Base-by-base conservation (phyloP, 2,329 filamentous ascomycete species). In the Annulohypoxylon truncatum region DNA sequence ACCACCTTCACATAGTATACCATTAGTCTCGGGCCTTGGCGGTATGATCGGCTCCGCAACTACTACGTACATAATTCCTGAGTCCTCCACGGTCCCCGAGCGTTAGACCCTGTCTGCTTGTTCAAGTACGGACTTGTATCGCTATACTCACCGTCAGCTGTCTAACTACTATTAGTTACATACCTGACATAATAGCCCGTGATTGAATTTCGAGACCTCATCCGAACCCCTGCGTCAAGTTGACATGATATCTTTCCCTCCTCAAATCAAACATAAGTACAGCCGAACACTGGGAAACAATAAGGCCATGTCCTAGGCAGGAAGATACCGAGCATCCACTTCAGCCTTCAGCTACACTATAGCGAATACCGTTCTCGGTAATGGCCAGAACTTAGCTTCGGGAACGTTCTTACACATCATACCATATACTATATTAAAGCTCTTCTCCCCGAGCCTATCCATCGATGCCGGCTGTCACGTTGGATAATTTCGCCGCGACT, bases 61-160 rank as follows among this genome's bases (percentile, higher is more conserved):
- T 46, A 40, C 35, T 40, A 40, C 35, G 13, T 18, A 38, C n/a
- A 18, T 35, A n/a, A 15, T 47, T 58, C 46, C 26, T 40, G 26
- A 59, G 38, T 66, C 59, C 56, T 55, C 52, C 61, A 58, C 56
- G 20, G 56, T 44, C 65, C 53, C 65, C 61, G 40, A 61, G 57
- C 65, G 44, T 53, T 35, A 55, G 44, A 57, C 57, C 65, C 61
- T 67, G 56, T 50, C n/a, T n/a, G n/a, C n/a, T n/a, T n/a, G n/a
- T n/a, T n/a, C 50, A 53, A 51, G 47, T 54, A 48, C 35, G 24
- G 40, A 63, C 22, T 51, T 35, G 22, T 29, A 48, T 47, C 31
- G 22, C 53, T 48, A 50, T 50, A 42, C 20, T 12, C 40, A 28
- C 47, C 22, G 24, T 26, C 50, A 46, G 31, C 31, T 44, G 48